These are phyloP conservation scores for Jackrogersella minutella DNA, from an alignment of 495 filamentous ascomycete genomes.

Conservation along the genomic window DNA sequence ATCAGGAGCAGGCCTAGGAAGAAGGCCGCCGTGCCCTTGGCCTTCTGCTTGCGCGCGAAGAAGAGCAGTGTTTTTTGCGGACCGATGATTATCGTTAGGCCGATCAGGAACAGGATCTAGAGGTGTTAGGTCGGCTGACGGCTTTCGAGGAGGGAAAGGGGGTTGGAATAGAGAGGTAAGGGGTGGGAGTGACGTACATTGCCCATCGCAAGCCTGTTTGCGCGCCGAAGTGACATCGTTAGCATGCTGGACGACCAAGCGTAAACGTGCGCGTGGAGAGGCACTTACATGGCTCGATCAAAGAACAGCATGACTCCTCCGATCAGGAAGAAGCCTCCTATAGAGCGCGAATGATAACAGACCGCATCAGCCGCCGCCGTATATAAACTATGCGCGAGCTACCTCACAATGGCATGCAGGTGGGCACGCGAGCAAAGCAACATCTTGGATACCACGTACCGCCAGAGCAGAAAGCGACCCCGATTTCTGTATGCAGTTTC, in stretches of 20 bases:
- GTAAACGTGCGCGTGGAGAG: conserved; percentile 5
- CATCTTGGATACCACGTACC: conserved; percentile 67
- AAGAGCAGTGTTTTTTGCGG: conserved; percentile 87
- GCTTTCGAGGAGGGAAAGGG: neutral
- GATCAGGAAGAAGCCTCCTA: conserved; percentile 91
- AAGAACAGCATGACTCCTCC: conserved; percentile 96
- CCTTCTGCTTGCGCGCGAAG: conserved; percentile 91
- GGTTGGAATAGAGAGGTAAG: neutral
- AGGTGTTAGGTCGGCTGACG: conserved; percentile 8
- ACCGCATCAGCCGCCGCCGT: conserved; percentile 27
- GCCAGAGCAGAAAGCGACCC: conserved; percentile 93
- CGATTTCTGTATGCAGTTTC: conserved; percentile 73
- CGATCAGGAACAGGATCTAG: conserved; percentile 95
- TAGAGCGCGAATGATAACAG: conserved; percentile 19
- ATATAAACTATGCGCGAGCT: conserved; percentile 2
- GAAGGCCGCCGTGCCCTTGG: conserved; percentile 91
- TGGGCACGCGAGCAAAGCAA: conserved; percentile 20
- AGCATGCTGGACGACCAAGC: neutral
- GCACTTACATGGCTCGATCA: conserved; percentile 89
- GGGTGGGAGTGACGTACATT: conserved; percentile 62
- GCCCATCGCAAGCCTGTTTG: conserved; percentile 82
- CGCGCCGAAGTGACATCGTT: conserved; percentile 7
- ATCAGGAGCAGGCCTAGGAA: conserved; percentile 84
- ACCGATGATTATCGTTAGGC: conserved; percentile 95
- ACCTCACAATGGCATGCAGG: neutral